Conservation (phyloP, 2,329 filamentous ascomycete genomes). For the Cercospora canescens region DNA sequence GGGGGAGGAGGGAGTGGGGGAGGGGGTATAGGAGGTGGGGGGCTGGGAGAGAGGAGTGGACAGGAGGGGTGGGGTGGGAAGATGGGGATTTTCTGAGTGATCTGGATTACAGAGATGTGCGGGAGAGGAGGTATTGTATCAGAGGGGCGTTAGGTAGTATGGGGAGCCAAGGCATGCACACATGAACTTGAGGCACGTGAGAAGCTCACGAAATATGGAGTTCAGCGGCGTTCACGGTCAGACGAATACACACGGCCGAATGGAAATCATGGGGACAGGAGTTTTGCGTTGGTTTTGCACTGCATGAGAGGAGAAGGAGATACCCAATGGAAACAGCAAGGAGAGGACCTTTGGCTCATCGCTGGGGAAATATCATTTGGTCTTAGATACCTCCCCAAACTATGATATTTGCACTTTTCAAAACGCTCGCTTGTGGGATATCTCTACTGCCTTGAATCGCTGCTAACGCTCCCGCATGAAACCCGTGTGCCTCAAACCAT, state of each 20-base stretch:
- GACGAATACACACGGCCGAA: not conserved
- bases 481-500: not conserved
- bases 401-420: not conserved
- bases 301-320: not conserved
- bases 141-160: not conserved
- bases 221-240: not conserved
- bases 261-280: not conserved
- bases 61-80: constrained; percentile 12
- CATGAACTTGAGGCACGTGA: not conserved
- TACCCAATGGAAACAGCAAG: not conserved
- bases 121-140: not conserved
- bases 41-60: not conserved
- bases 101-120: not conserved
- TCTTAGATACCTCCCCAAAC: not conserved
- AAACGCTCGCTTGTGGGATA: not conserved
- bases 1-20: not conserved
- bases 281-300: not conserved
- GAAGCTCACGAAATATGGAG: not conserved
- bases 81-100: constrained; percentile 22
- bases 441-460: not conserved
- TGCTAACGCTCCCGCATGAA: not conserved
- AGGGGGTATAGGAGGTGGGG: not conserved
- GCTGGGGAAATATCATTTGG: not conserved
- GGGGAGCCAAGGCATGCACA: too few relatives aligned
- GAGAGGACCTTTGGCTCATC: not conserved